Percentiles rank a stretch among this genome's conserved stretches.
Conservation (phyloP, 257 asterid genomes). For the Ilex aquifolium region DNA sequence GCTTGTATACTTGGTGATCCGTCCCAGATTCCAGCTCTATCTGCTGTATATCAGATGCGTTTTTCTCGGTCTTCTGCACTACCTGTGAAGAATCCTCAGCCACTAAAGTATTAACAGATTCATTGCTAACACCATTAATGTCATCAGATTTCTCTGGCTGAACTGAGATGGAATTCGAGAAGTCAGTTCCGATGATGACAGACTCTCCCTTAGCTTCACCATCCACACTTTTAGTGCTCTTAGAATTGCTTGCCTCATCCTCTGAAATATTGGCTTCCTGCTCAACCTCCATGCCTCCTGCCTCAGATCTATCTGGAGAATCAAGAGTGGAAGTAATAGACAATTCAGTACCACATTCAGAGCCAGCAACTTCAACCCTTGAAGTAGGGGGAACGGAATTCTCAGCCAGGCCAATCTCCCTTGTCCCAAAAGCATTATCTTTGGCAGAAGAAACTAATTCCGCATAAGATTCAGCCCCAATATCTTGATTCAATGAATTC, state of each 20-base stretch:
- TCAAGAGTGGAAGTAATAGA: conserved; percentile 79
- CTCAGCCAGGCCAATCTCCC: conserved; percentile 37
- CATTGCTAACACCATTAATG: conserved; percentile 18
- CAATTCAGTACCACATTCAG: conserved; percentile 87
- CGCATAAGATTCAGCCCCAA: conserved; percentile 33
- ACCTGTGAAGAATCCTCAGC: conserved; percentile 22
- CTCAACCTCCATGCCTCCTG: conserved; percentile 36
- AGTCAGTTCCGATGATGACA: conserved; percentile 26
- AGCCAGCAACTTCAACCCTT: conserved; percentile 39
- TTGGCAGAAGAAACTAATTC: conserved; percentile 32
- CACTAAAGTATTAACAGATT: conserved; percentile 20
- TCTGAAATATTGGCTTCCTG: conserved; percentile 34
- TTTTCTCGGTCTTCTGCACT: conserved; percentile 40
- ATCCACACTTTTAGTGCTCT: conserved; percentile 26
- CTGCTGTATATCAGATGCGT: conserved; percentile 25
- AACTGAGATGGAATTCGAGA: conserved; percentile 21
- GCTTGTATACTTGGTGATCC: conserved; percentile 27
- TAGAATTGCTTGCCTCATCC: conserved; percentile 23
- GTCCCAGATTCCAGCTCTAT: conserved; percentile 38
- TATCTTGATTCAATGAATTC: conserved; percentile 26
- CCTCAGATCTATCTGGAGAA: conserved; percentile 68
- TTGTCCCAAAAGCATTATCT: conserved; percentile 30
- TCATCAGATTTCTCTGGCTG: conserved; percentile 28
- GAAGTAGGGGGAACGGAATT: conserved; percentile 30
- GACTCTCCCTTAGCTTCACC: conserved; percentile 36